These are phyloP conservation scores for Zasmidium cellare DNA, from an alignment of 2,329 filamentous ascomycete genomes.

Conservation along the genomic window DNA sequence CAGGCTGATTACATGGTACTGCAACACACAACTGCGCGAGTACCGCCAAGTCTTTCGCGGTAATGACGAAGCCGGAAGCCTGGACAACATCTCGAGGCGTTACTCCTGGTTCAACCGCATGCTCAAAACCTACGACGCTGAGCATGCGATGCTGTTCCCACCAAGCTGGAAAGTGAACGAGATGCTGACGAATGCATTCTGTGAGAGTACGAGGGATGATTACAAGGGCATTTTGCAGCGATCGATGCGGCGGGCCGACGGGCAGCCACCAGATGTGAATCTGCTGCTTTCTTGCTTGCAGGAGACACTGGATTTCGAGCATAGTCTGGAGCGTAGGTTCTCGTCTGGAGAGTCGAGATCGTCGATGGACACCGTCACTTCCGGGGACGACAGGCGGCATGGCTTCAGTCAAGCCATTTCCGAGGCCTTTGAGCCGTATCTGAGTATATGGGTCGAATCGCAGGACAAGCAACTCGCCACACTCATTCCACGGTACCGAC, in stretches of 20 bases:
- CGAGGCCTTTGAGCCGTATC: constrained; percentile 93
- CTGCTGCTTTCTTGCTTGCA: constrained; percentile 85
- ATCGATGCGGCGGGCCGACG: constrained; percentile 76
- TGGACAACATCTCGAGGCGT: constrained; percentile 93
- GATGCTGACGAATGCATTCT: constrained; percentile 85
- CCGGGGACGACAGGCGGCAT: constrained; percentile 70
- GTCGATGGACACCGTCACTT: constrained; percentile 81
- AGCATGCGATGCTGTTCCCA: constrained; percentile 87
- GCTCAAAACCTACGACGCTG: constrained; percentile 92
- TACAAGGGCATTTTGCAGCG: constrained; percentile 90
- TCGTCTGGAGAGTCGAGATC: constrained; percentile 61
- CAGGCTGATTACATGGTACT: constrained; percentile 90
- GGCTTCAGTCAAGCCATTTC: constrained; percentile 90
- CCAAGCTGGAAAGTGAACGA: constrained; percentile 87
- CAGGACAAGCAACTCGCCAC: constrained; percentile 84
- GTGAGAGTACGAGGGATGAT: constrained; percentile 91
- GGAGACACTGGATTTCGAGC: constrained; percentile 96
- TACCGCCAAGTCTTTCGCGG: constrained; percentile 94
- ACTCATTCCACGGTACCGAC: constrained; percentile 85
- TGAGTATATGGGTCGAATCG: constrained; percentile 95
- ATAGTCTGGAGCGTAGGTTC: constrained; percentile 83
- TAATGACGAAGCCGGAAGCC: constrained; percentile 90
- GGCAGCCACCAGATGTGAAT: constrained; percentile 83
- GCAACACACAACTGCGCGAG: constrained; percentile 93
- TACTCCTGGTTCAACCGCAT: constrained; percentile 97